These are phyloP conservation scores for Myxozyma nipponensis DNA, from an alignment of 805 yeast genomes.

Conservation along the genomic window DNA sequence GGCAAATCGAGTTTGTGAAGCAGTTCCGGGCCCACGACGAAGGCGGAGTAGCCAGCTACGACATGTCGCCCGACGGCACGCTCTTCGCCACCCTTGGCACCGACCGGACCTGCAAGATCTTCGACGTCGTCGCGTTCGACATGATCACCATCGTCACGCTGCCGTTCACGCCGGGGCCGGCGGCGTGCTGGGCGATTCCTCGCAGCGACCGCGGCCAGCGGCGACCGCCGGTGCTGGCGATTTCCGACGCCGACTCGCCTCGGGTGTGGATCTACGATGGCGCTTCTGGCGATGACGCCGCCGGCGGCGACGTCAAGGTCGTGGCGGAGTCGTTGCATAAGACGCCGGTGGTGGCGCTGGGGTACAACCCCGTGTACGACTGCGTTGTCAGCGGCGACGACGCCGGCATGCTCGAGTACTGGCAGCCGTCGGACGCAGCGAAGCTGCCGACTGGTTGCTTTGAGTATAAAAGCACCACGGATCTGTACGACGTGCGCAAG, in stretches of 20 bases:
- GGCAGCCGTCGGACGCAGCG: constrained; percentile 32
- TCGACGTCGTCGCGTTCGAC: constrained; percentile 39
- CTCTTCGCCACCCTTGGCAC: constrained; percentile 32
- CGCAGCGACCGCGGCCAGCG: background rate
- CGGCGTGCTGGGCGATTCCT: constrained; percentile 32
- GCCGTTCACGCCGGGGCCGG: constrained; percentile 32
- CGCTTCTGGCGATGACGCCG: constrained; percentile 22
- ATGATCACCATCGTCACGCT: constrained; percentile 38
- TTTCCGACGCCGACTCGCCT: constrained; percentile 23
- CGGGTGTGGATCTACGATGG: constrained; percentile 31
- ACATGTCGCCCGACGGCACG: constrained; percentile 29
- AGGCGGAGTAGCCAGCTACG: constrained; percentile 21
- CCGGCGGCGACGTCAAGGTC: constrained; percentile 20
- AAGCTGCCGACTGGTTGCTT: constrained; percentile 33
- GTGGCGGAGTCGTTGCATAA: constrained; percentile 30
- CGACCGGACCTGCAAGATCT: constrained; percentile 33
- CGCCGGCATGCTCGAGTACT: constrained; percentile 40
- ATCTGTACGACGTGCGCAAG: constrained; percentile 40
- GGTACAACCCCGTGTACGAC: constrained; percentile 30
- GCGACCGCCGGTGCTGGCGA: background rate
- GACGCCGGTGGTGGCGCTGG: constrained; percentile 29
- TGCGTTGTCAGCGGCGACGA: constrained; percentile 35
- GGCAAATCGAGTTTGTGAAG: constrained; percentile 36
- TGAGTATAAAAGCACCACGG: constrained; percentile 42
- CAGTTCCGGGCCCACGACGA: constrained; percentile 34